These are phyloP conservation scores for Wickerhamomyces sp. DNA, from an alignment of 1,139 yeast genomes.

Conservation along the genomic window DNA sequence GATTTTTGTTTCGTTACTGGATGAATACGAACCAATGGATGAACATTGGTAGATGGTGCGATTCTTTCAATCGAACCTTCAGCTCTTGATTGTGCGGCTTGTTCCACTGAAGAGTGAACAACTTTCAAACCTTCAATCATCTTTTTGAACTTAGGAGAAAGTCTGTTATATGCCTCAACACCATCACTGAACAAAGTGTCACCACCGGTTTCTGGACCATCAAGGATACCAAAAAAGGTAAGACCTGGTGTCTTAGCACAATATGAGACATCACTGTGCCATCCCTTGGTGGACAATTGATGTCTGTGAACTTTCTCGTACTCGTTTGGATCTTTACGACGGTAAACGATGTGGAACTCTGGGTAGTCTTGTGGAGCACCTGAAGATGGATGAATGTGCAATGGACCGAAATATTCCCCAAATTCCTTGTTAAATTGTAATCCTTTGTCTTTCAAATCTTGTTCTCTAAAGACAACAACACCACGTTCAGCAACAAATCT, in stretches of 20 bases:
- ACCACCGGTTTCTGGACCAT: slow-evolving; percentile 64
- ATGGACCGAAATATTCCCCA: slow-evolving; percentile 60
- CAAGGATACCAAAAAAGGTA: slow-evolving; percentile 56
- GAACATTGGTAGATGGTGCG: slow-evolving; percentile 51
- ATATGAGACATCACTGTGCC: slow-evolving; percentile 71
- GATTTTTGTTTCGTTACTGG: slow-evolving; percentile 63
- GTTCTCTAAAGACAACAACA: slow-evolving; percentile 62
- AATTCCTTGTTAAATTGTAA: slow-evolving; percentile 48
- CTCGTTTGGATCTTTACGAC: slow-evolving; percentile 41
- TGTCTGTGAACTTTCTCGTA: slow-evolving; percentile 32
- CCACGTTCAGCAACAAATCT: slow-evolving; percentile 61
- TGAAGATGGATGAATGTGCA: slow-evolving; percentile 71
- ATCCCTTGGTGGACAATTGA: slow-evolving; percentile 35
- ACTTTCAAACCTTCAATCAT: slow-evolving; percentile 55
- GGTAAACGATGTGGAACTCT: slow-evolving; percentile 58
- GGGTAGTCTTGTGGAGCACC: slow-evolving; percentile 58
- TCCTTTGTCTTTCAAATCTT: slow-evolving; percentile 55
- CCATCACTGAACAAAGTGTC: slow-evolving; percentile 68
- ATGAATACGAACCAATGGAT: slow-evolving; percentile 64
- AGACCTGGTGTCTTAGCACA: slow-evolving; percentile 44
- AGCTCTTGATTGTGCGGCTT: slow-evolving; percentile 49
- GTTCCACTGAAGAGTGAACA: slow-evolving; percentile 64
- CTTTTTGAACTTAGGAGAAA: slow-evolving; percentile 56
- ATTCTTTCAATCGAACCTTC: slow-evolving; percentile 63
- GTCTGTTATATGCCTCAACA: slow-evolving; percentile 61